Evolutionary conservation across 208 protist species (phyloP).

Genomic region (Leptomonas seymouri): DNA sequence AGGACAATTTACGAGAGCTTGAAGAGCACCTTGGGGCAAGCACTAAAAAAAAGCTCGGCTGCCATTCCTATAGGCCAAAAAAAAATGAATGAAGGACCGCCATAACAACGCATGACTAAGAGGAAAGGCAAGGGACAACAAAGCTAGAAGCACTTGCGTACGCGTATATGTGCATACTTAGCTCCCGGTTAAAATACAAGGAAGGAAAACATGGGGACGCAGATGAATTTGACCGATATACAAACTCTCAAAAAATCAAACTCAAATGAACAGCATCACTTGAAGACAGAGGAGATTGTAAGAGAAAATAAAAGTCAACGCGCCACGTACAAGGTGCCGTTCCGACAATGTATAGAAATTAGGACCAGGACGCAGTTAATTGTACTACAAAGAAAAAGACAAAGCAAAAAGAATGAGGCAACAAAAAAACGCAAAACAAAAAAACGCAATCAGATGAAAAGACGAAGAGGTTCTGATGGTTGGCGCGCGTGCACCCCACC

Average conservation of each 20-base stretch:
- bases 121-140: conserved; percentile 14
- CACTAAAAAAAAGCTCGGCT: no score
- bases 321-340: neutral
- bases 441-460: no score
- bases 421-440: conserved; percentile 3
- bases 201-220: conserved; percentile 5
- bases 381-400: neutral
- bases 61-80: neutral
- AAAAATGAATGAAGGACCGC: conserved; percentile 9
- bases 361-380: neutral
- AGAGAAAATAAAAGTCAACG: neutral
- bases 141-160: neutral
- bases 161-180: conserved; percentile 9
- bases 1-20: no score
- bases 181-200: conserved; percentile 1
- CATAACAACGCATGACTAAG: conserved; percentile 7
- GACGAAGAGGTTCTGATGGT: neutral
- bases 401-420: conserved; percentile 9
- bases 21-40: no score
- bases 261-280: neutral
- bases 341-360: conserved; percentile 14
- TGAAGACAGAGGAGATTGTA: neutral
- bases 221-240: neutral
- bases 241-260: neutral
- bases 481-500: no score